Percentiles rank a stretch among this genome's conserved stretches.
phyloP scores from a whole-genome alignment of 257 asterid species.

The Paraleonurus japonicus region DNA sequence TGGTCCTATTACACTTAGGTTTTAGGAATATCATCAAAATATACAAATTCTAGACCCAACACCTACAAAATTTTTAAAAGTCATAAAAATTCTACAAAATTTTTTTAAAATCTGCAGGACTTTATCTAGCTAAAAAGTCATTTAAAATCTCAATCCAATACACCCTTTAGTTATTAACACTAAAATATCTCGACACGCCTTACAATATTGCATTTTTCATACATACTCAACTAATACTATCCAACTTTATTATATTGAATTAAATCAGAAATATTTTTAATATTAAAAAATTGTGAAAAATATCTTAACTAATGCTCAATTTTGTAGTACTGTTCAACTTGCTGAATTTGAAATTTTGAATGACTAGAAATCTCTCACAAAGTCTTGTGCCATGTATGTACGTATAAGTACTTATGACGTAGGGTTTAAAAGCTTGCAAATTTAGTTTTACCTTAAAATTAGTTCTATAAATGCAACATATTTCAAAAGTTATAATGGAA shows the following conservation, averaged over 20 bases:
- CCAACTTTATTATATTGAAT: neutral
- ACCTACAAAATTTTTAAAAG: too few relatives aligned
- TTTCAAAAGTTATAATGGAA: neutral
- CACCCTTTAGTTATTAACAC: too few relatives aligned
- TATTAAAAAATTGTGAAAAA: neutral
- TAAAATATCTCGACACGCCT: neutral
- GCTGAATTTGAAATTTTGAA: neutral
- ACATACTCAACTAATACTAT: neutral
- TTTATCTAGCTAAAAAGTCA: too few relatives aligned
- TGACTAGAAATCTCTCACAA: neutral
- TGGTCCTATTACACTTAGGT: too few relatives aligned
- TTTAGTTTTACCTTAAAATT: neutral
- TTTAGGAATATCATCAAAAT: too few relatives aligned
- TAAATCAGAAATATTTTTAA: too few relatives aligned
- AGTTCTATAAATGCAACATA: neutral
- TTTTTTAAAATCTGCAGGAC: too few relatives aligned
- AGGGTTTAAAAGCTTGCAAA: neutral
- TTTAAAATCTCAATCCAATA: too few relatives aligned
- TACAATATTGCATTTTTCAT: too few relatives aligned
- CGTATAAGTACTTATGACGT: neutral
- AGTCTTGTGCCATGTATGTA: neutral
- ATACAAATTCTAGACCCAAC: too few relatives aligned
- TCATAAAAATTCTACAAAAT: too few relatives aligned
- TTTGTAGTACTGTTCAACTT: neutral
- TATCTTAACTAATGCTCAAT: neutral